These are phyloP conservation scores for Piper longum DNA, from an alignment of 164 flowering plant species.

Conservation along the genomic window DNA sequence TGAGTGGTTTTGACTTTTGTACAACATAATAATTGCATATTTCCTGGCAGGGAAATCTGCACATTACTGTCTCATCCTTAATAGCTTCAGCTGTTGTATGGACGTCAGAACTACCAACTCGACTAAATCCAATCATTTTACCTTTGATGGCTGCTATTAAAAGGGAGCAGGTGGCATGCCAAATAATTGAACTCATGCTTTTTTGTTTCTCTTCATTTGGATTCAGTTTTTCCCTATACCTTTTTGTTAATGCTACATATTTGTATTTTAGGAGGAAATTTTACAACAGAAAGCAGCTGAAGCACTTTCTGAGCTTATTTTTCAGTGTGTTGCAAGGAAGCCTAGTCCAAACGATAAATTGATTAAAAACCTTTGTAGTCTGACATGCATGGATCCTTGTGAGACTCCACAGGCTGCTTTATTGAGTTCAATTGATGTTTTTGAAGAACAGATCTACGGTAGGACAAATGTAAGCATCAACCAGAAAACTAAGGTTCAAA, in stretches of 20 bases:
- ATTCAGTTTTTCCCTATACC: neutral
- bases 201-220: neutral
- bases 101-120: conserved; percentile 82
- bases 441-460: conserved; percentile 68
- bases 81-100: conserved; percentile 90
- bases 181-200: neutral
- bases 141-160: conserved; percentile 95
- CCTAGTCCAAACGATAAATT: conserved; percentile 93
- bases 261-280: conserved; percentile 56
- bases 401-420: conserved; percentile 90
- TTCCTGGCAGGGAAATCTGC: conserved; percentile 71
- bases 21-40: conserved; percentile 3
- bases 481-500: conserved; percentile 45
- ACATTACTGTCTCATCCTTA: conserved; percentile 73
- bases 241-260: neutral
- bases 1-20: no score
- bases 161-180: conserved; percentile 65
- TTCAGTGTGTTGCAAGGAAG: conserved; percentile 53
- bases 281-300: conserved; percentile 90
- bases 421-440: conserved; percentile 48
- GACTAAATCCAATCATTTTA: conserved; percentile 80
- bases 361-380: conserved; percentile 77
- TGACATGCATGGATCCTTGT: conserved; percentile 78
- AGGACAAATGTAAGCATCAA: conserved; percentile 20
- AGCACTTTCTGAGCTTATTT: conserved; percentile 91